These are phyloP conservation scores for Daucus carota DNA, from an alignment of 129 eudicot genomes.

Conservation along the genomic window DH1_v3.0 NC_030381.2:43485001-43485500, in stretches of 20 bases:
- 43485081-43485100: slow-evolving; percentile 7
- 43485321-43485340: slow-evolving; percentile 26
- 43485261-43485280: slow-evolving; percentile 18
- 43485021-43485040: background rate
- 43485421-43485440: slow-evolving; percentile 10
- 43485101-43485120: slow-evolving; percentile 7
- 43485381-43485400: slow-evolving; percentile 23
- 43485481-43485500: background rate
- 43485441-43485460: slow-evolving; percentile 15
- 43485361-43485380: slow-evolving; percentile 11
- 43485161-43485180: slow-evolving; percentile 13
- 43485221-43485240: slow-evolving; percentile 17
- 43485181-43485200: slow-evolving; percentile 2
- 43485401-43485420: slow-evolving; percentile 12
- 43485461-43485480: background rate
- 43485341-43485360: slow-evolving; percentile 29
- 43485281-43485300: slow-evolving; percentile 15
- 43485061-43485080: background rate
- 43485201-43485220: slow-evolving; percentile 19
- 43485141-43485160: slow-evolving; percentile 2
- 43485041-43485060: background rate
- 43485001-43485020: background rate
- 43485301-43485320: background rate
- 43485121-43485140: background rate
- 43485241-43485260: slow-evolving; percentile 18